Percentiles rank a stretch among this genome's conserved stretches.
Evolutionary conservation across 768 basidiomycete genomes (phyloP).

Genomic region (Porpolomopsis calyptriformis): DNA sequence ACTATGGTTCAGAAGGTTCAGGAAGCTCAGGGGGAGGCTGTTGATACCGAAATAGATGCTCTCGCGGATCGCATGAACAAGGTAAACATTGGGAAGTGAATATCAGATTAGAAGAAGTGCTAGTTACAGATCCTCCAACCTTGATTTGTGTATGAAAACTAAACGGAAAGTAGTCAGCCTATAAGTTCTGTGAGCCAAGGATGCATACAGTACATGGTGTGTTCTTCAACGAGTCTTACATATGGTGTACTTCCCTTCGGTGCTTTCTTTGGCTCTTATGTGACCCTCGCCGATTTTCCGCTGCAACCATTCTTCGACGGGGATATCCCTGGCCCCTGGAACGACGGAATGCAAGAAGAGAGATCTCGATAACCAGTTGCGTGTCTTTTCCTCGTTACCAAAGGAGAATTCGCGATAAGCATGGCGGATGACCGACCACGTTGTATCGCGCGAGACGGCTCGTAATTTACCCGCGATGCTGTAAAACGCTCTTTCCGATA

Average conservation of each 20-base stretch:
- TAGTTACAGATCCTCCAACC: not conserved
- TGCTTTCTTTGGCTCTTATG: conserved; percentile 46
- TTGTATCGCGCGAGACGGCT: conserved; percentile 37
- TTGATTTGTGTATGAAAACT: not conserved
- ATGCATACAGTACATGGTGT: too few relatives aligned
- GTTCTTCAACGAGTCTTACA: conserved; percentile 34
- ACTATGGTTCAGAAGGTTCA: conserved; percentile 15
- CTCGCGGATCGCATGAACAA: conserved; percentile 62
- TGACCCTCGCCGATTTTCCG: conserved; percentile 32
- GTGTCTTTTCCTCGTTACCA: conserved; percentile 28
- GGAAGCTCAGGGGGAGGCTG: too few relatives aligned
- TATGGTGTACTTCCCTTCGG: conserved; percentile 50
- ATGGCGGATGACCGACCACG: conserved; percentile 50
- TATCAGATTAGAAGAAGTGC: too few relatives aligned
- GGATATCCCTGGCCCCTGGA: conserved; percentile 16
- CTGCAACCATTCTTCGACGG: conserved; percentile 44
- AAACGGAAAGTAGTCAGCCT: not conserved
- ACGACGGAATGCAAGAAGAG: conserved; percentile 34
- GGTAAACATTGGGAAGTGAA: conserved; percentile 41
- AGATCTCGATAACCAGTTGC: conserved; percentile 38
- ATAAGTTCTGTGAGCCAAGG: too few relatives aligned
- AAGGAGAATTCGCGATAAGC: conserved; percentile 54
- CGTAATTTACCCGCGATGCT: conserved; percentile 38
- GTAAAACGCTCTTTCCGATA: conserved; percentile 33
- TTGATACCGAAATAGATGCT: conserved; percentile 34